Conservation (phyloP, 1,139 yeast genomes). For the Trichomonascaceae sp. region DNA sequence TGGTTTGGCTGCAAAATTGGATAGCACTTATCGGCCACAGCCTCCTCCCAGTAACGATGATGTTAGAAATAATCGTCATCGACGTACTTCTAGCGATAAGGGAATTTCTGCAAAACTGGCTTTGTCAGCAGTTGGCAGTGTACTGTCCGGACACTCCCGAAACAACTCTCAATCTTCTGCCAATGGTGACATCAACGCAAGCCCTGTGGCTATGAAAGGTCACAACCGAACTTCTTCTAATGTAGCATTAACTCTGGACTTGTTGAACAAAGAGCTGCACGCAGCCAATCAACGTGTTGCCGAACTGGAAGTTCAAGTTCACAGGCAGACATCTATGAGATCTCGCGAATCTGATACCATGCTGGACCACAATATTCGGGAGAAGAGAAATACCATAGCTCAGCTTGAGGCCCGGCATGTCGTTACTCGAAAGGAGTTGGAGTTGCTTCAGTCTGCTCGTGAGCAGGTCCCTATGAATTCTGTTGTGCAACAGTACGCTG, state of each 20-base stretch:
- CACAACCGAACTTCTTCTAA: conserved; percentile 7
- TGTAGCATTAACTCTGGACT: conserved; percentile 8
- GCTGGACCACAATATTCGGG: conserved; percentile 26
- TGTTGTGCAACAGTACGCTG: conserved; percentile 25
- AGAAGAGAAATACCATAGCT: conserved; percentile 33
- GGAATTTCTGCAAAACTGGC: conserved; percentile 9
- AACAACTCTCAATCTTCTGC: neutral
- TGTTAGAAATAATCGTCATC: neutral
- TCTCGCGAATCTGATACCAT: conserved; percentile 15
- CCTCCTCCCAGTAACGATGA: neutral
- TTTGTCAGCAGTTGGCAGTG: conserved; percentile 8
- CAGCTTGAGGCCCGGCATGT: conserved; percentile 31
- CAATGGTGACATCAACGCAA: neutral
- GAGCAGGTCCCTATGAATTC: conserved; percentile 18
- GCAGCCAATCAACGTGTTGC: conserved; percentile 30
- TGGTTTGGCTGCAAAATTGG: neutral
- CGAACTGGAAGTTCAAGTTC: conserved; percentile 28
- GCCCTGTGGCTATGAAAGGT: neutral
- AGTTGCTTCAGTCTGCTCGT: conserved; percentile 19
- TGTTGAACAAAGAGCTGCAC: conserved; percentile 23
- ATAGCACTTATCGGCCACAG: neutral
- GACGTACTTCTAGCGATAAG: conserved; percentile 12
- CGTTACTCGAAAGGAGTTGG: conserved; percentile 30
- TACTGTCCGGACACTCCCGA: neutral
- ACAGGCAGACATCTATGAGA: neutral